Percentiles rank a stretch among this genome's conserved stretches.
Evolutionary conservation across 225 moss, liverwort and hornwort genomes (phyloP).

Genomic region (Antitrichia curtipendula): DNA sequence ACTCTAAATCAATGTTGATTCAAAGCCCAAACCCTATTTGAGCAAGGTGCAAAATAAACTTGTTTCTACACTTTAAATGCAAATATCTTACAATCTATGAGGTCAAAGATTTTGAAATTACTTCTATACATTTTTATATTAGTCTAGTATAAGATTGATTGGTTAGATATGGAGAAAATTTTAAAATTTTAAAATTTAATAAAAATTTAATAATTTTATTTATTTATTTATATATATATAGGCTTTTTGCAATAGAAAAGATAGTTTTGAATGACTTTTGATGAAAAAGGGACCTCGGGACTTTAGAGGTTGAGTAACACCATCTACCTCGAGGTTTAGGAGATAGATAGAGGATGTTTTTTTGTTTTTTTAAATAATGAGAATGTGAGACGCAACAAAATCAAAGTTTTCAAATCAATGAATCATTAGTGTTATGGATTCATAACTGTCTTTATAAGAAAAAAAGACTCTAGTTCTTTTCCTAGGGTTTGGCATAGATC

Average conservation of each 20-base stretch:
- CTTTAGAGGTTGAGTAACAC: not conserved
- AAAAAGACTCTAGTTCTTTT: rapidly evolving
- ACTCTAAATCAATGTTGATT: not conserved
- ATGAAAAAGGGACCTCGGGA: not conserved
- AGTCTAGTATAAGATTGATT: too few relatives aligned
- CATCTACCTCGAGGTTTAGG: rapidly evolving
- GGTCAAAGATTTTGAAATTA: not conserved
- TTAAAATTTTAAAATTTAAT: too few relatives aligned
- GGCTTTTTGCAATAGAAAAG: too few relatives aligned
- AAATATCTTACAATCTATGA: not conserved
- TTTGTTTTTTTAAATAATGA: rapidly evolving
- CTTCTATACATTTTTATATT: not conserved
- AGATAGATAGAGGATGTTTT: too few relatives aligned
- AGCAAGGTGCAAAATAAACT: not conserved
- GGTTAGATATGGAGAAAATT: too few relatives aligned
- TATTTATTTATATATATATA: too few relatives aligned
- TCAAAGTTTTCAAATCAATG: not conserved
- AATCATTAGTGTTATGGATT: not conserved
- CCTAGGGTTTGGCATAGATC: not conserved
- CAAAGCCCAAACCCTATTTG: not conserved
- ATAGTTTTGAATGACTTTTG: not conserved
- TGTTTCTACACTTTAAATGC: not conserved
- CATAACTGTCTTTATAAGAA: rapidly evolving
- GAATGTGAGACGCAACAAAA: not conserved
- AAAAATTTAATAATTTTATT: too few relatives aligned